phyloP scores from a whole-genome alignment of 2,329 filamentous ascomycete species.

The Hypoxylon sp. region DNA sequence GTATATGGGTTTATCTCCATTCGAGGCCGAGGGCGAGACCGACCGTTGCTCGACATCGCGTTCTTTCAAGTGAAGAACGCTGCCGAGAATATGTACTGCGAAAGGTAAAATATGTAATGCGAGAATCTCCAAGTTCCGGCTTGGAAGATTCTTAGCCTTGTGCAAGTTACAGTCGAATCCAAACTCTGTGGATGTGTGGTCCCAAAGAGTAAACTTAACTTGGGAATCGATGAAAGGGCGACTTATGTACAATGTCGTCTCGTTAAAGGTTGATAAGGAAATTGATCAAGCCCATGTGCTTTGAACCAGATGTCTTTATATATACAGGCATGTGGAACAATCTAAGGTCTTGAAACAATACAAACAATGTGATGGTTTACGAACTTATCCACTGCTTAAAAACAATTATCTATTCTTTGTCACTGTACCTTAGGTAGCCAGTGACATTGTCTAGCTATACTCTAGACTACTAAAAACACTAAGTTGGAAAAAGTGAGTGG shows the following conservation, averaged over 20 bases:
- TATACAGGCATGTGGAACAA: not conserved
- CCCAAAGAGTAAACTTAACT: too few relatives aligned
- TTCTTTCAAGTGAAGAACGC: not conserved
- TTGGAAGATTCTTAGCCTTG: not conserved
- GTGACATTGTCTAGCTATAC: not conserved
- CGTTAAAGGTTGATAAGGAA: not conserved
- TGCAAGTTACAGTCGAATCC: not conserved
- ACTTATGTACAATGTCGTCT: not conserved
- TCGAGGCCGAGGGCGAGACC: not conserved
- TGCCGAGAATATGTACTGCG: not conserved
- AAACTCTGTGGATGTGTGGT: too few relatives aligned
- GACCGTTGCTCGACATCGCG: conserved; percentile 6
- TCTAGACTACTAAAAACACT: not conserved
- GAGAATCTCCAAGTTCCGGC: not conserved
- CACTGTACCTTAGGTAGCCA: not conserved
- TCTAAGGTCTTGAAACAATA: conserved; percentile 5
- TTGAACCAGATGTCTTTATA: conserved; percentile 3
- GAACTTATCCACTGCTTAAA: conserved; percentile 3
- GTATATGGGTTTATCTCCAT: not conserved
- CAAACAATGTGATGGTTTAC: not conserved
- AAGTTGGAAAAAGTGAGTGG: not conserved
- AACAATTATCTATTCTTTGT: conserved; percentile 15
- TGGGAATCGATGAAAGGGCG: not conserved
- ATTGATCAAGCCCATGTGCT: not conserved
- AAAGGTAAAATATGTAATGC: not conserved